A percentile compares a stretch with the other conserved stretches of the same genome.
Conservation (phyloP, 208 protist genomes). For the Phytomonas serpens region DNA sequence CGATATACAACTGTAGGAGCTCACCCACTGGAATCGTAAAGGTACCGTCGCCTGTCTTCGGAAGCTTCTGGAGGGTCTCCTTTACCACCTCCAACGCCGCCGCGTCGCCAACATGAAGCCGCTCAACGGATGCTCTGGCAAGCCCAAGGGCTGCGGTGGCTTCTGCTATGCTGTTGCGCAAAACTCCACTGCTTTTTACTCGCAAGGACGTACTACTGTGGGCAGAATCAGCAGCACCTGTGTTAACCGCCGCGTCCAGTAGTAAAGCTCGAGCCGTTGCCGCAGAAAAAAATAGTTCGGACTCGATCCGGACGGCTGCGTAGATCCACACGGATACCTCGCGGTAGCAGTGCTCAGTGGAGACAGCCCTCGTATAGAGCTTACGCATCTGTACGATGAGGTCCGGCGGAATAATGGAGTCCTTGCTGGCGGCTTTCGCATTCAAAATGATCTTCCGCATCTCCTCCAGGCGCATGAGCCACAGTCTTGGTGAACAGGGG, state of each 20-base stretch:
- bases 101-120: constrained; percentile 21
- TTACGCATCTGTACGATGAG: constrained; percentile 27
- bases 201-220: not conserved
- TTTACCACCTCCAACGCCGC: constrained; percentile 52
- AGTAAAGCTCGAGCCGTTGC: constrained; percentile 27
- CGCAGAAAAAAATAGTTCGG: constrained; percentile 21
- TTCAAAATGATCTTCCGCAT: constrained; percentile 12
- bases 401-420: constrained; percentile 3
- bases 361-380: constrained; percentile 32
- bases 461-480: constrained; percentile 61
- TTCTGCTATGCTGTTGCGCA: constrained; percentile 5
- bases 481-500: constrained; percentile 46
- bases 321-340: constrained; percentile 56
- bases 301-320: constrained; percentile 48
- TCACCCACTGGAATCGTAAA: constrained; percentile 44
- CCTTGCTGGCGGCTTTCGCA: constrained; percentile 4
- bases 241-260: constrained; percentile 19
- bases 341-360: constrained; percentile 31
- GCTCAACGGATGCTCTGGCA: constrained; percentile 30
- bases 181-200: not conserved
- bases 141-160: constrained; percentile 30
- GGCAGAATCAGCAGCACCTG: not conserved
- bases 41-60: constrained; percentile 51
- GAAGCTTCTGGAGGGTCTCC: constrained; percentile 51
- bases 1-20: constrained; percentile 52